A percentile compares a stretch with the other conserved stretches of the same genome.
phyloP scores from a whole-genome alignment of 192 early-diverging fungal genomes.

The Coemansia sp. region DNA sequence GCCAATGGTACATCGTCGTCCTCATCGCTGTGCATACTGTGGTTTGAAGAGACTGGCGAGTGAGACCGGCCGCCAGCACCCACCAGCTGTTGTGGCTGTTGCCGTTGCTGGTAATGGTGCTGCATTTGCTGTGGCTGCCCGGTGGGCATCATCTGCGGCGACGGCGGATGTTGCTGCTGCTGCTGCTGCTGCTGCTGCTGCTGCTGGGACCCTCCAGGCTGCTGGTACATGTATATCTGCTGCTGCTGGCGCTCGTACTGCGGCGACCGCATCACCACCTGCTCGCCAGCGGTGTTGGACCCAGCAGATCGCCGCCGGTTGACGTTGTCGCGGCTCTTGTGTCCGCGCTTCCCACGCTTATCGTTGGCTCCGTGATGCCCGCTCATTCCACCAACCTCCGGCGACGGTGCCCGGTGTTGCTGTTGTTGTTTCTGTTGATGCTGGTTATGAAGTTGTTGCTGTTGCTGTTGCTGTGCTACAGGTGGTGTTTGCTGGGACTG shows the following conservation, averaged over 20 bases:
- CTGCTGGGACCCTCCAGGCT: background rate
- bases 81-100: slow-evolving; percentile 11
- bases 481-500: slow-evolving; percentile 11
- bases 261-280: slow-evolving; percentile 48
- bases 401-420: slow-evolving; percentile 6
- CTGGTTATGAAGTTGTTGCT: slow-evolving; percentile 9
- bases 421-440: slow-evolving; percentile 2
- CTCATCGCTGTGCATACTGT: slow-evolving; percentile 48
- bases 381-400: slow-evolving; percentile 3
- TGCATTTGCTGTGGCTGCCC: slow-evolving; percentile 1
- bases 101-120: slow-evolving; percentile 4
- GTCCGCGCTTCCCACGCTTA: slow-evolving; percentile 27
- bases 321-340: slow-evolving; percentile 29
- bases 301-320: slow-evolving; percentile 35
- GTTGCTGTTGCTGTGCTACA: background rate
- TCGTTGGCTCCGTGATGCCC: slow-evolving; percentile 1
- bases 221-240: slow-evolving; percentile 45
- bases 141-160: background rate
- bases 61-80: slow-evolving; percentile 9
- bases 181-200: slow-evolving; percentile 10
- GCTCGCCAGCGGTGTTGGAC: slow-evolving; percentile 22
- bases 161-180: background rate
- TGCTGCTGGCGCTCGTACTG: slow-evolving; percentile 57
- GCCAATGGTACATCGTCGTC: slow-evolving; percentile 66
- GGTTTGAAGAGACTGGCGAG: slow-evolving; percentile 5